Base-by-base conservation (phyloP, 1,139 yeast genomes). In the Candida tropicalis region DNA sequence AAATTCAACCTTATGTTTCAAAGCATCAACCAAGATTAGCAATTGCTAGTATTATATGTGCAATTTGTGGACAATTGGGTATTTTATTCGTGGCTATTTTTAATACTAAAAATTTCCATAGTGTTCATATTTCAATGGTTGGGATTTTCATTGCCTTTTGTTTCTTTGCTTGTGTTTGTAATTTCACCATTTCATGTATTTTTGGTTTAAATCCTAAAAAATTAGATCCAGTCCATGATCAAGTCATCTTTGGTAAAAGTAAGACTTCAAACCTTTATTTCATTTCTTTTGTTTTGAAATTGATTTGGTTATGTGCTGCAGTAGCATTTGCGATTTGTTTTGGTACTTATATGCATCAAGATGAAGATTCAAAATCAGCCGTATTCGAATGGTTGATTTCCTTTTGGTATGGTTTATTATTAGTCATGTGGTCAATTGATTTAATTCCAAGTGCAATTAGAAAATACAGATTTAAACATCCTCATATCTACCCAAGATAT, bases 311-410 rank as follows among this genome's bases (percentile, higher is more conserved):
- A 37, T 48, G 71, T 3, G 60, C 75, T n/a, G 96, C 96, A 2
- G 68, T 85, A 20, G 79, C 70, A 0, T 75, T 88, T 59, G 96
- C 95, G 4, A 66, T 85, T 24, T 73, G 80, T 34, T 91, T 89
- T 56, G 93, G 82, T 11, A 75, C 65, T 2, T 64, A 69, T 43
- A 66, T 73, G 75, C 52, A 59, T 8, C 41, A 45, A 1, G 73
- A 68, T 32, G 46, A 66, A 9, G 65, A 72, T 29, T 64, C 72
- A 12, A 66, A 75, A 42, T 74, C 82, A 18, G 87, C 87, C 0
- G 67, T 68, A 12, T 82, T 86, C 60, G 98, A 91, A 63, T 91
- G 98, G 97, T 58, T 81, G 7, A 65, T 90, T 37, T 83, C 91
- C 6, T 91, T 84, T 65, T 84, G 88, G 82, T 90, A 87, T 59